Conservation (phyloP, 495 filamentous ascomycete genomes). For the Xylaria castorea region DNA sequence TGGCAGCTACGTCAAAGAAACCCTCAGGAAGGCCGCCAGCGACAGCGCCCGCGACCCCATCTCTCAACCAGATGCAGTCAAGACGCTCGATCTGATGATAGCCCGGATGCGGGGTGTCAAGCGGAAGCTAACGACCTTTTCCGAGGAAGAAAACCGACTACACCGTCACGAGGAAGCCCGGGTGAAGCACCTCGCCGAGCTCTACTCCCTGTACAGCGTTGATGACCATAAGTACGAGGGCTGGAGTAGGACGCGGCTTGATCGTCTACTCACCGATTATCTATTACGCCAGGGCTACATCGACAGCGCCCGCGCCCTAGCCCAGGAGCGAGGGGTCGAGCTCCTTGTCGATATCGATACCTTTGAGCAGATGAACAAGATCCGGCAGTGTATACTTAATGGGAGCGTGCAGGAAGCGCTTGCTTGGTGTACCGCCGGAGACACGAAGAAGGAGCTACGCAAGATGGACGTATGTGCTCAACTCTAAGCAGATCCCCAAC, state of each 20-base stretch:
- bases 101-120: conserved; percentile 82
- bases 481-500: not conserved
- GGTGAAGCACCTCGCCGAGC: conserved; percentile 76
- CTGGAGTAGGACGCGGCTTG: conserved; percentile 82
- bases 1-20: conserved; percentile 68
- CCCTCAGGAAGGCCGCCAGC: conserved; percentile 73
- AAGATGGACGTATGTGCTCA: conserved; percentile 72
- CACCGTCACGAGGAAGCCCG: conserved; percentile 77
- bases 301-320: conserved; percentile 76
- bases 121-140: conserved; percentile 77
- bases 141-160: conserved; percentile 77
- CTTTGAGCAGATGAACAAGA: conserved; percentile 80
- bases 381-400: conserved; percentile 71
- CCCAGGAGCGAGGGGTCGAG: conserved; percentile 66
- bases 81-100: conserved; percentile 83
- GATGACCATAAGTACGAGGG: conserved; percentile 93
- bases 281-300: conserved; percentile 82
- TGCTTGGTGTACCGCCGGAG: conserved; percentile 76
- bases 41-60: conserved; percentile 66
- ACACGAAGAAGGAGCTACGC: conserved; percentile 87
- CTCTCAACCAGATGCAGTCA: conserved; percentile 71
- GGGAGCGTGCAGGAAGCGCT: conserved; percentile 80
- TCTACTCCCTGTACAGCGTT: conserved; percentile 80
- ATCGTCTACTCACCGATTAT: conserved; percentile 89
- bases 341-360: conserved; percentile 88